Evolutionary conservation across 768 basidiomycete genomes (phyloP).

Genomic region (Leucocoprinus birnbaumii): DNA sequence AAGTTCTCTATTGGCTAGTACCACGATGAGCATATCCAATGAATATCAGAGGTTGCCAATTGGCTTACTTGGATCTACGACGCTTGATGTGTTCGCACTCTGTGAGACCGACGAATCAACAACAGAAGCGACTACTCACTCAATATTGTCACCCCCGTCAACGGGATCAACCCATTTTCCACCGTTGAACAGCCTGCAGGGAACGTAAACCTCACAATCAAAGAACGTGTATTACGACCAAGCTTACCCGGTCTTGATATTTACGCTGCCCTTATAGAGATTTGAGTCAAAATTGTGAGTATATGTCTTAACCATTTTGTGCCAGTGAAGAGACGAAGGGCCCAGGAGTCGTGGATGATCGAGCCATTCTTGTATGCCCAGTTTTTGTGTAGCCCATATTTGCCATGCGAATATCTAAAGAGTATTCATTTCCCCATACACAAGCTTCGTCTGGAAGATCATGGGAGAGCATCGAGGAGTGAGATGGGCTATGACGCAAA

Average conservation of each 20-base stretch:
- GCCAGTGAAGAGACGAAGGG: too few relatives aligned
- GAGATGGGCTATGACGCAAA: too few relatives aligned
- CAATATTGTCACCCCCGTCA: slow-evolving; percentile 23
- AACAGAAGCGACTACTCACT: slow-evolving; percentile 18
- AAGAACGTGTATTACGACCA: slow-evolving; percentile 15
- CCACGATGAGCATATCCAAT: not conserved
- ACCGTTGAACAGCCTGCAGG: slow-evolving; percentile 19
- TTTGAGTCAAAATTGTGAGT: slow-evolving; percentile 50
- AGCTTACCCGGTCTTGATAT: slow-evolving; percentile 50
- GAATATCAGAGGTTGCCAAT: too few relatives aligned
- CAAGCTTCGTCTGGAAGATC: too few relatives aligned
- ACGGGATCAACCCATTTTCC: slow-evolving; percentile 23
- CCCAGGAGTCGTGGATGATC: too few relatives aligned
- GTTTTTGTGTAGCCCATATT: too few relatives aligned
- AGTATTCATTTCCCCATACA: too few relatives aligned
- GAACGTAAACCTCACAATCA: not conserved
- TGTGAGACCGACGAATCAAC: too few relatives aligned
- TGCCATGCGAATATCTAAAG: too few relatives aligned
- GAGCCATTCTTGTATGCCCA: too few relatives aligned
- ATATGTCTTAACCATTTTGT: slow-evolving; percentile 33
- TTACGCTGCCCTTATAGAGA: slow-evolving; percentile 54
- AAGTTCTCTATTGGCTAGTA: slow-evolving; percentile 51
- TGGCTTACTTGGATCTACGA: slow-evolving; percentile 49
- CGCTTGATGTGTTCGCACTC: slow-evolving; percentile 32
- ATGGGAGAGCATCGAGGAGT: too few relatives aligned